Evolutionary conservation across 2,329 filamentous ascomycete species (phyloP), one percentile per base, ranked within the genome.

Genomic region (Aspergillus udagawae): DNA sequence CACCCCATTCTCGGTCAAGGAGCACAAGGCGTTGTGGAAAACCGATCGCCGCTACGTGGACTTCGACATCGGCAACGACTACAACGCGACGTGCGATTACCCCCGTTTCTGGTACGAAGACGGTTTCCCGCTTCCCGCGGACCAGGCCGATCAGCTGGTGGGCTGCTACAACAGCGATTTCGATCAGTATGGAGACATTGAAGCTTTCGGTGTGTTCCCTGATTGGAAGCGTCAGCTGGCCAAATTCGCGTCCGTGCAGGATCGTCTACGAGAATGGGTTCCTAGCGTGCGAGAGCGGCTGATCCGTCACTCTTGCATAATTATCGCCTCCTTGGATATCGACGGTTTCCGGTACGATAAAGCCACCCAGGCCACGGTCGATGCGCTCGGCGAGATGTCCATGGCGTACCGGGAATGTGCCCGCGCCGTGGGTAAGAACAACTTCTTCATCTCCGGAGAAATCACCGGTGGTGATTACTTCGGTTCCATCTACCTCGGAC

Each of bases 331-430:
- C 59, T 74, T 87, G 17, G 85, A 87, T 63, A 81, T 87, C 53
- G 85, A 87, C 65, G 85, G 84, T 0, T 86, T 84, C 67, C 81
- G 85, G 55, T 85, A 86, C 70, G 85, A 87, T 71, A 87, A 87
- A 69, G 85, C 83, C 1, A 81, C 83, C 20, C 84, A 86, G 63
- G 80, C 83, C 14, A 86, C 85, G 0, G 78, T 86, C 2, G 85
- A 87, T 63, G 79, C 83, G 0, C 76, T 84, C 58, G 83, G 78
- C 3, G 78, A 82, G 47, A 86, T 83, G 66, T 83, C 82, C 32
- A 73, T 77, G n/a, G 77, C 79, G 5, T 80, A 85, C 65, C 77
- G 85, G 23, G 72, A 79, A 35, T 87, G 85, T 64, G 85, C 84
- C 5, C 67, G 71, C 3, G 66, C 70, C 17, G 72, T 81, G 28